Conservation (phyloP, 805 yeast species). For the Vanderwaltozyma verrucispora region DNA sequence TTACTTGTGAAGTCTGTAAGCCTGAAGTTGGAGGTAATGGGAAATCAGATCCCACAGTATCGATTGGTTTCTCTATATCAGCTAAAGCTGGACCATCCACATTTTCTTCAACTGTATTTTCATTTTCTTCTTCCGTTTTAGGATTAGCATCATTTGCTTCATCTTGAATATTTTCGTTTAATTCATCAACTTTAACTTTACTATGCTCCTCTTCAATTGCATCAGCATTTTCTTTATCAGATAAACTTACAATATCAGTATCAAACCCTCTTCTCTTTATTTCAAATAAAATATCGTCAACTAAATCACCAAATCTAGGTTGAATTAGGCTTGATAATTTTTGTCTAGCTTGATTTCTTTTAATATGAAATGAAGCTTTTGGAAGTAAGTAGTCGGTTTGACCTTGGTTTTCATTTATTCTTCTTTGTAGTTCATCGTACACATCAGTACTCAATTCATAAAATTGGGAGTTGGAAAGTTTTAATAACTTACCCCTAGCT, state of each 20-base stretch:
- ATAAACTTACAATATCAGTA: slow-evolving; percentile 2
- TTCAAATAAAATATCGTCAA: slow-evolving; percentile 79
- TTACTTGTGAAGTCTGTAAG: slow-evolving; percentile 54
- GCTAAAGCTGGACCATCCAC: background rate
- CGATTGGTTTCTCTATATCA: slow-evolving; percentile 1
- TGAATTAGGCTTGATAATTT: slow-evolving; percentile 79
- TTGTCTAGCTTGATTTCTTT: slow-evolving; percentile 90
- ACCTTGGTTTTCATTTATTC: slow-evolving; percentile 50
- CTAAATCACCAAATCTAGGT: slow-evolving; percentile 77
- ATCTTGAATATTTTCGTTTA: too few relatives aligned
- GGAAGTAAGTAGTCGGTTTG: slow-evolving; percentile 61
- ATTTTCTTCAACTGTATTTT: background rate
- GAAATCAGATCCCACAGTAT: slow-evolving; percentile 2
- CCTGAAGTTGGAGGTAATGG: slow-evolving; percentile 26
- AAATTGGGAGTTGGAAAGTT: slow-evolving; percentile 74
- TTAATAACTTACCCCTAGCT: slow-evolving; percentile 77
- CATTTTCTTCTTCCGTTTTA: background rate
- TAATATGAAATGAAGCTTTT: slow-evolving; percentile 70
- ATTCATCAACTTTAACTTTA: too few relatives aligned
- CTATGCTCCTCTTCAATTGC: too few relatives aligned
- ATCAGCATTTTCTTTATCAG: too few relatives aligned
- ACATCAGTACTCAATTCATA: slow-evolving; percentile 89
- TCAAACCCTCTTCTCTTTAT: slow-evolving; percentile 67
- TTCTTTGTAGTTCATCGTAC: slow-evolving; percentile 79
- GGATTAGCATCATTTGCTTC: too few relatives aligned